These are phyloP conservation scores for Porphyrellus cyaneotinctus DNA, from an alignment of 768 basidiomycete genomes.

Conservation along the genomic window DNA sequence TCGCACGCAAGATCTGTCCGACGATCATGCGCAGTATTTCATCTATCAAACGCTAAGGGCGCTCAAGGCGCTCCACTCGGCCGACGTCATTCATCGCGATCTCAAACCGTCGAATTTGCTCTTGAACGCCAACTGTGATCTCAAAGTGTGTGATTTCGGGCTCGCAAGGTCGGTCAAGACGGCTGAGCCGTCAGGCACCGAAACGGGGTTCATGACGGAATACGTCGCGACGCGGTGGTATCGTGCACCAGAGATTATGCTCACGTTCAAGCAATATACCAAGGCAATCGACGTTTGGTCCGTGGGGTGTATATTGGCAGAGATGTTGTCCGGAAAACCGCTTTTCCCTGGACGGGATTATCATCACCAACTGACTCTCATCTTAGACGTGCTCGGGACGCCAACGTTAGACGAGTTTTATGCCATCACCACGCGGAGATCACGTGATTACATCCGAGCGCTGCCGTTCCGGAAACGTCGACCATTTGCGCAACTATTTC, in stretches of 20 bases:
- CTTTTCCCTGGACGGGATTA: conserved; percentile 96
- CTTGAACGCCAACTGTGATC: conserved; percentile 95
- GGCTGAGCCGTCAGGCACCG: conserved; percentile 78
- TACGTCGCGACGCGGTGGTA: conserved; percentile 99
- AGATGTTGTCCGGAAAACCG: conserved; percentile 96
- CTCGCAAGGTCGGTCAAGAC: conserved; percentile 87
- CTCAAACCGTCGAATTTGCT: conserved; percentile 96
- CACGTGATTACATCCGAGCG: conserved; percentile 92
- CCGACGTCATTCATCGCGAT: conserved; percentile 94
- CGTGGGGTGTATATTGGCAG: conserved; percentile 84
- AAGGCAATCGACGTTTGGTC: conserved; percentile 93
- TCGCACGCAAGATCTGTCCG: conserved; percentile 88
- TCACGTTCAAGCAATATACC: conserved; percentile 98
- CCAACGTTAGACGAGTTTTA: conserved; percentile 98
- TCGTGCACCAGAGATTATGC: conserved; percentile 98
- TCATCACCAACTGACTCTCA: conserved; percentile 93
- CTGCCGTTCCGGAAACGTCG: conserved; percentile 88
- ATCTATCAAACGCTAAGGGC: conserved; percentile 93
- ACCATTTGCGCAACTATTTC: conserved; percentile 82
- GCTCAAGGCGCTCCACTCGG: conserved; percentile 93
- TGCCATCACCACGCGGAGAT: conserved; percentile 88
- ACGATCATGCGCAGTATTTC: conserved; percentile 94
- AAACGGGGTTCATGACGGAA: conserved; percentile 92
- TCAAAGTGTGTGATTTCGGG: conserved; percentile 95
- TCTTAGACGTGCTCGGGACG: conserved; percentile 95